A percentile compares a stretch with the other conserved stretches of the same genome.
phyloP scores from a whole-genome alignment of 2,329 filamentous ascomycete genomes.

The Malbranchea cinnamomea region DNA sequence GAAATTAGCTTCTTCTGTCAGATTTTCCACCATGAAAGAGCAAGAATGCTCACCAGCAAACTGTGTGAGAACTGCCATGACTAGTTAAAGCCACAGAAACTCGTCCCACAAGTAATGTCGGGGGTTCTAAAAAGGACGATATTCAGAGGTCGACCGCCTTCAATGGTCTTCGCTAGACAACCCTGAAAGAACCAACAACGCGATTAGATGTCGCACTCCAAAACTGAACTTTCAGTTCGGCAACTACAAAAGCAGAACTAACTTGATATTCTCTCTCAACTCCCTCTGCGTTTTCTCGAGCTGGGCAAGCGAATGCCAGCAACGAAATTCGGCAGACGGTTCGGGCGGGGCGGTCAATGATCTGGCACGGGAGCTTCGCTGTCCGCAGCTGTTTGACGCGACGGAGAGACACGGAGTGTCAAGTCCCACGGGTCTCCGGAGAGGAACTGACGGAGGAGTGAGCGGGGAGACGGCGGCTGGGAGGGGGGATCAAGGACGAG shows the following conservation, averaged over 20 bases:
- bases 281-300: constrained; percentile 7
- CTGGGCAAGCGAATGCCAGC: constrained; percentile 40
- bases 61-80: constrained; percentile 87
- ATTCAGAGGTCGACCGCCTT: neutral
- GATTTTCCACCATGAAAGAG: constrained; percentile 1
- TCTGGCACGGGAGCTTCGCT: no score
- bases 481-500: constrained; percentile 13
- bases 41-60: constrained; percentile 54
- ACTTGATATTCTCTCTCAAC: neutral
- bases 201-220: no score
- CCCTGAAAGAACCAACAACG: no score
- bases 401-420: neutral
- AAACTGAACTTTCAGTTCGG: no score
- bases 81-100: constrained; percentile 75
- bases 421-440: neutral
- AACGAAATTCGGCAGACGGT: constrained; percentile 1
- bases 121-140: constrained; percentile 1
- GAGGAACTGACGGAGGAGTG: neutral
- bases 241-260: constrained; percentile 3
- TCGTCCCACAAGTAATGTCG: constrained; percentile 3
- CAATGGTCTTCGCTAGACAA: no score
- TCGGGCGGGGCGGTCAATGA: no score
- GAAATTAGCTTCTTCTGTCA: constrained; percentile 2
- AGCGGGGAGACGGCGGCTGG: constrained; percentile 12
- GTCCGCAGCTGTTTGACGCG: no score